Percentiles rank a stretch among this genome's conserved stretches.
Conservation (phyloP, 208 protist genomes). For the Herpetomonas samuelpessoai region DNA sequence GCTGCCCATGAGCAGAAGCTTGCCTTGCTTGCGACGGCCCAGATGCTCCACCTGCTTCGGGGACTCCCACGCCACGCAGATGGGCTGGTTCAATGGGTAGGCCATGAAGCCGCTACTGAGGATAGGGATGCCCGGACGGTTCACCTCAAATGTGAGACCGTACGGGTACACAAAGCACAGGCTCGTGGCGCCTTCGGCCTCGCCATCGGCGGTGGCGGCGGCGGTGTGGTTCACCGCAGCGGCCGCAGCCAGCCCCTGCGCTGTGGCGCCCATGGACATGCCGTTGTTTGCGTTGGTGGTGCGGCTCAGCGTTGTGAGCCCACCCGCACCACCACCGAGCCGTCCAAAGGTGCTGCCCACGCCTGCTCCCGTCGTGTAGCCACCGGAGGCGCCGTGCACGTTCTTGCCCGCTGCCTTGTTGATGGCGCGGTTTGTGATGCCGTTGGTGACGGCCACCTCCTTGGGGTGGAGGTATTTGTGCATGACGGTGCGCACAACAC, state of each 20-base stretch:
- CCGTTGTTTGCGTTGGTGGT: slow-evolving; percentile 29
- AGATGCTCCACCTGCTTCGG: slow-evolving; percentile 66
- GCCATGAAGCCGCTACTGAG: slow-evolving; percentile 94
- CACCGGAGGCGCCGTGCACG: slow-evolving; percentile 41
- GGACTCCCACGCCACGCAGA: slow-evolving; percentile 81
- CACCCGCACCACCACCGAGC: slow-evolving; percentile 5
- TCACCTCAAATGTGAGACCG: slow-evolving; percentile 93
- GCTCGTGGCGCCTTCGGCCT: slow-evolving; percentile 49
- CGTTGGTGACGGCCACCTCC: slow-evolving; percentile 92
- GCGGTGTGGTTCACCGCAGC: not conserved
- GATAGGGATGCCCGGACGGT: slow-evolving; percentile 91
- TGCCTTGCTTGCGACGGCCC: slow-evolving; percentile 79
- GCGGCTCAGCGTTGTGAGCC: slow-evolving; percentile 56
- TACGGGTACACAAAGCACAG: slow-evolving; percentile 95
- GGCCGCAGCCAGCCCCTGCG: slow-evolving; percentile 4
- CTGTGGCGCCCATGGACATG: not conserved
- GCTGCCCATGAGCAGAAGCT: slow-evolving; percentile 89
- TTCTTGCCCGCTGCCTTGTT: slow-evolving; percentile 91
- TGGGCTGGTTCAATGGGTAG: slow-evolving; percentile 94
- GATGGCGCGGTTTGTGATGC: slow-evolving; percentile 94
- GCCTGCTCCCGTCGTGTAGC: slow-evolving; percentile 4
- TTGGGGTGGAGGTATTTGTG: slow-evolving; percentile 97
- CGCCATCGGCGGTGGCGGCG: not conserved
- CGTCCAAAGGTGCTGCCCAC: slow-evolving; percentile 12
- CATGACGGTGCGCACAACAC: slow-evolving; percentile 93